phyloP scores from a whole-genome alignment of 371 early-diverging fungal species.

The Rhizopus stolonifer region DNA sequence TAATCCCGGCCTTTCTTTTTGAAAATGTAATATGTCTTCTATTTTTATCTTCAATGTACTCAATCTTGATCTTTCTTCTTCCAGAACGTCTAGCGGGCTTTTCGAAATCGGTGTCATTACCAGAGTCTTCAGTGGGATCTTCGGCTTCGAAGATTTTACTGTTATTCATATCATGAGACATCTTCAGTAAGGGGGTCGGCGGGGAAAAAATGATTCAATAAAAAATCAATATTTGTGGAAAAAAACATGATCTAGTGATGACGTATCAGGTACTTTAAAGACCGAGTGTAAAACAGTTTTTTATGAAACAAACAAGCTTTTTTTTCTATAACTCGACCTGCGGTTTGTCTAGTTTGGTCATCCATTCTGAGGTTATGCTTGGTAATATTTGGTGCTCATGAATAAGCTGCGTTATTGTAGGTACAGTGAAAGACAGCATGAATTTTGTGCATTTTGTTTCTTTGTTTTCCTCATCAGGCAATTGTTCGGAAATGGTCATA shows the following conservation, averaged over 20 bases:
- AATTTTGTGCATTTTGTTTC: conserved; percentile 52
- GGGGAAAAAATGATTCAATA: not conserved
- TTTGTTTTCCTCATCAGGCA: conserved; percentile 36
- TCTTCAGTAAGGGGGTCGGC: conserved; percentile 15
- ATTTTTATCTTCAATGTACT: conserved; percentile 93
- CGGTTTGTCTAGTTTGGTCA: conserved; percentile 38
- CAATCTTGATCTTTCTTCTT: conserved; percentile 94
- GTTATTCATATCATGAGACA: not conserved
- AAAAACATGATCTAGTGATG: not conserved
- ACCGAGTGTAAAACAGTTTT: too few relatives aligned
- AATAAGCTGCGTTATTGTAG: conserved; percentile 42
- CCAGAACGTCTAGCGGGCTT: conserved; percentile 68
- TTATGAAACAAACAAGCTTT: too few relatives aligned
- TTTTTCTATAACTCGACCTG: too few relatives aligned
- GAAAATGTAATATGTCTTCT: conserved; percentile 96
- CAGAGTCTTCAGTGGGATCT: conserved; percentile 27
- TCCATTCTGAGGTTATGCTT: conserved; percentile 41
- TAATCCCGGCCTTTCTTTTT: conserved; percentile 98
- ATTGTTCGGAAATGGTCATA: conserved; percentile 12
- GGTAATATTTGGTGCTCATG: conserved; percentile 23
- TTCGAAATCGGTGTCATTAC: conserved; percentile 42
- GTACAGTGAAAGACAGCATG: conserved; percentile 57
- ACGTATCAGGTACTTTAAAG: too few relatives aligned
- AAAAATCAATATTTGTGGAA: not conserved
- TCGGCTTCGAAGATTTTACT: conserved; percentile 5